These are phyloP conservation scores for Sanghuangporus sanghuang DNA, from an alignment of 1,284 basidiomycete species.

Conservation along the genomic window DNA sequence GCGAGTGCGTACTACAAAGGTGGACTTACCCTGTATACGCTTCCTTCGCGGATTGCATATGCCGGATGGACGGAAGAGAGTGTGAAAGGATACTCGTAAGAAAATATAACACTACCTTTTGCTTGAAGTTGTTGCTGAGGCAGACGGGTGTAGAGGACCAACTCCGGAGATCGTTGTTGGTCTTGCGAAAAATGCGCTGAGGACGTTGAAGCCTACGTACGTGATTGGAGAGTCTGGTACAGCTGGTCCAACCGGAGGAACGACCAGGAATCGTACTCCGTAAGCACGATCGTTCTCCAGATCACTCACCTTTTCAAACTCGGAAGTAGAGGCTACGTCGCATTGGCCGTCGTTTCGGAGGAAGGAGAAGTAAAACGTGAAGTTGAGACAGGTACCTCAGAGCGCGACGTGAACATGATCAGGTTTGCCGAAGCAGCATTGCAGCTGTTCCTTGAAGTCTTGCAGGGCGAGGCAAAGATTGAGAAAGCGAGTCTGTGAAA, in stretches of 20 bases:
- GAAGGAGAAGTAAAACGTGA: conserved; percentile 18
- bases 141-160: conserved; percentile 18
- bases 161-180: conserved; percentile 21
- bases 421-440: conserved; percentile 22
- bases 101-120: neutral
- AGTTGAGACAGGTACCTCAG: conserved; percentile 19
- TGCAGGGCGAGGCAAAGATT: conserved; percentile 17
- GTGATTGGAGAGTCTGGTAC: conserved; percentile 23
- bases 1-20: conserved; percentile 23
- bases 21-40: conserved; percentile 23
- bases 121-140: neutral
- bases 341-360: conserved; percentile 20
- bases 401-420: conserved; percentile 23
- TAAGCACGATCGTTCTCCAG: conserved; percentile 5
- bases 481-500: conserved; percentile 14
- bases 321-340: conserved; percentile 18
- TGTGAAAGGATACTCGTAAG: conserved; percentile 21
- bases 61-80: conserved; percentile 23
- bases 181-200: conserved; percentile 20
- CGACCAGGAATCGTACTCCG: conserved; percentile 6
- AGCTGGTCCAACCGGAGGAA: conserved; percentile 21
- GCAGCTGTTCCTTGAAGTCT: conserved; percentile 20
- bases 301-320: neutral
- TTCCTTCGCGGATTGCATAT: conserved; percentile 20
- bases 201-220: conserved; percentile 20